Percentiles rank a stretch among this genome's conserved stretches.
These are phyloP conservation scores for Colletotrichum paranaense DNA, from an alignment of 2,329 filamentous ascomycete species.

Conservation along the genomic window DNA sequence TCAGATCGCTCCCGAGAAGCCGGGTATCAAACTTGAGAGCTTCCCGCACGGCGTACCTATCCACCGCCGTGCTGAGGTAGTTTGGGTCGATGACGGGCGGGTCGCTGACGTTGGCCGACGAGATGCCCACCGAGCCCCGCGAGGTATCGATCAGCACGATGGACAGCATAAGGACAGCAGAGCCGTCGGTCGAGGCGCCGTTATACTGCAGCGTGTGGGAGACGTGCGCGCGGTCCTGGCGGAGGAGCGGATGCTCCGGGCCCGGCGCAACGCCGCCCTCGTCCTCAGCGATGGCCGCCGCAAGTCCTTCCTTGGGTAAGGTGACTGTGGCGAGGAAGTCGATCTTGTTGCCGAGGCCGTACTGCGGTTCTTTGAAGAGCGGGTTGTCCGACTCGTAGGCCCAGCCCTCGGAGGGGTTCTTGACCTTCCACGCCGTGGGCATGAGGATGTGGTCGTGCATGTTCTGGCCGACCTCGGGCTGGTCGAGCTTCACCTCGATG, in stretches of 20 bases:
- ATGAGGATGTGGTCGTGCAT: constrained; percentile 61
- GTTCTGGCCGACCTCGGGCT: constrained; percentile 62
- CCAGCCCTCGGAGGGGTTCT: constrained; percentile 46
- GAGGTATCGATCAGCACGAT: constrained; percentile 21
- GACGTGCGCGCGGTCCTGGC: constrained; percentile 16
- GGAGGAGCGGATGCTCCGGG: constrained; percentile 46
- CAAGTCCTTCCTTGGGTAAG: constrained; percentile 43
- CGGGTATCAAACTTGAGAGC: constrained; percentile 40
- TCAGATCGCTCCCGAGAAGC: constrained; percentile 37
- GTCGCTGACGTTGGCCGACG: neutral
- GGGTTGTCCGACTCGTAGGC: constrained; percentile 44
- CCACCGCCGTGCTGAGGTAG: neutral
- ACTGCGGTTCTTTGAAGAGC: constrained; percentile 48
- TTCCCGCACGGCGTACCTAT: constrained; percentile 41
- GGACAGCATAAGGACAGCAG: constrained; percentile 34
- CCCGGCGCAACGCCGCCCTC: constrained; percentile 39
- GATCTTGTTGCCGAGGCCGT: constrained; percentile 46
- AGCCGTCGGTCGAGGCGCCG: constrained; percentile 20
- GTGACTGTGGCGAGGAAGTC: constrained; percentile 49
- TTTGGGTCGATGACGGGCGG: neutral
- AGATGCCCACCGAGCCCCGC: neutral
- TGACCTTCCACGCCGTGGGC: constrained; percentile 44
- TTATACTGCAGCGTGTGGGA: constrained; percentile 10
- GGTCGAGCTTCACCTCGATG: constrained; percentile 54
- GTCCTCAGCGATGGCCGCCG: constrained; percentile 46